Evolutionary conservation across 805 yeast species (phyloP).

Genomic region (Metschnikowia lunata): DNA sequence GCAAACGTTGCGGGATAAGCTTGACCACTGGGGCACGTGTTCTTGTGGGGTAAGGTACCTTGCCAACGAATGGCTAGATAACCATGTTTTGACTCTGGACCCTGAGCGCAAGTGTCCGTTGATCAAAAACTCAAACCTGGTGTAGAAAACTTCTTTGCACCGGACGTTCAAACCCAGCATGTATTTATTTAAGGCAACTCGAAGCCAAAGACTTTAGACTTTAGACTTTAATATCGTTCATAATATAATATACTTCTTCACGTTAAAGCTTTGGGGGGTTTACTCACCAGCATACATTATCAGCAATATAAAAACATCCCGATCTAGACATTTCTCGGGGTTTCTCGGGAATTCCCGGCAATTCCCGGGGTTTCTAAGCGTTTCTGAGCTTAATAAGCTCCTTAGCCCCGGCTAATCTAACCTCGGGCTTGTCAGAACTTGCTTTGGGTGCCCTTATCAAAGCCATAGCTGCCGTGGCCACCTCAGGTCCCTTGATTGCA

Average conservation of each 20-base stretch:
- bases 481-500: conserved; percentile 63
- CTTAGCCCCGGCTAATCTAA: conserved; percentile 18
- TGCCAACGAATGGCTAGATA: conserved; percentile 35
- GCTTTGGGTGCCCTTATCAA: conserved; percentile 26
- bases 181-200: too few relatives aligned
- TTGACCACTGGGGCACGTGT: conserved; percentile 50
- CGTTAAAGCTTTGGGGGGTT: too few relatives aligned
- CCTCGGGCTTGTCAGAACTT: conserved; percentile 18
- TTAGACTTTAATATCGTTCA: too few relatives aligned
- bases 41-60: conserved; percentile 33
- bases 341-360: too few relatives aligned
- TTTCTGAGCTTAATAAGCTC: conserved; percentile 19
- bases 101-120: conserved; percentile 18
- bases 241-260: too few relatives aligned
- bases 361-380: not conserved
- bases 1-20: conserved; percentile 51
- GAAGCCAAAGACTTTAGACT: too few relatives aligned
- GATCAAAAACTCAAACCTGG: not conserved
- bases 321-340: too few relatives aligned
- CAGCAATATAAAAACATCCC: too few relatives aligned
- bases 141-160: too few relatives aligned
- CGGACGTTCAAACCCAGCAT: too few relatives aligned
- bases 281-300: too few relatives aligned
- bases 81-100: conserved; percentile 30
- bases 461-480: conserved; percentile 53